Conservation (phyloP, 176 grass and related monocot species). For the Oryza glumipatula region DNA sequence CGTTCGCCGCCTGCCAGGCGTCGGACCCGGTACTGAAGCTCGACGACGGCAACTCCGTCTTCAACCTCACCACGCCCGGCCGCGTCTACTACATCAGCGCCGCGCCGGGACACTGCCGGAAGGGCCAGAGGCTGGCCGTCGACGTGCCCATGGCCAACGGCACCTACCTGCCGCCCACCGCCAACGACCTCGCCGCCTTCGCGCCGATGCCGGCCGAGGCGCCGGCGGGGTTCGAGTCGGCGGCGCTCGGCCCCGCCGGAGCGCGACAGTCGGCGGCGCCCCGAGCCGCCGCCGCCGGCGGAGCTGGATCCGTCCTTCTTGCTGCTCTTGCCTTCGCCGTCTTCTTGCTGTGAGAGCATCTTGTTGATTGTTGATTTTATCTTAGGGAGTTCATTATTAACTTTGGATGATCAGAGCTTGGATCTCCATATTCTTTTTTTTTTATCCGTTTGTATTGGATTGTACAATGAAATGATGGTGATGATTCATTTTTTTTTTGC, state of each 20-base stretch:
- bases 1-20: conserved; percentile 61
- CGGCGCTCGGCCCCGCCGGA: conserved; percentile 41
- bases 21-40: conserved; percentile 54
- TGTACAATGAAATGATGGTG: not conserved
- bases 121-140: conserved; percentile 75
- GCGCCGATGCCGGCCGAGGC: conserved; percentile 29
- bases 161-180: conserved; percentile 52
- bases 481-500: not conserved
- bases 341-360: conserved; percentile 22
- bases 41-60: conserved; percentile 80
- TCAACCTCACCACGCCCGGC: conserved; percentile 75
- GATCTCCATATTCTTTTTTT: conserved; percentile 1
- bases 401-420: conserved; percentile 22
- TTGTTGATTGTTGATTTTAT: not conserved
- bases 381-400: not conserved
- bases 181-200: conserved; percentile 34
- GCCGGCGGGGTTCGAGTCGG: not conserved
- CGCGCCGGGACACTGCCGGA: conserved; percentile 59
- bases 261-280: conserved; percentile 4
- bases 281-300: not conserved
- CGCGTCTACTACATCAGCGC: conserved; percentile 71
- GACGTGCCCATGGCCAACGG: conserved; percentile 71
- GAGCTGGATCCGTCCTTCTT: conserved; percentile 19
- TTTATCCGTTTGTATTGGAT: not conserved
- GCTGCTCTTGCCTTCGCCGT: not conserved